Conservation (phyloP, 495 filamentous ascomycete species). For the Jackrogersella minutella region DNA sequence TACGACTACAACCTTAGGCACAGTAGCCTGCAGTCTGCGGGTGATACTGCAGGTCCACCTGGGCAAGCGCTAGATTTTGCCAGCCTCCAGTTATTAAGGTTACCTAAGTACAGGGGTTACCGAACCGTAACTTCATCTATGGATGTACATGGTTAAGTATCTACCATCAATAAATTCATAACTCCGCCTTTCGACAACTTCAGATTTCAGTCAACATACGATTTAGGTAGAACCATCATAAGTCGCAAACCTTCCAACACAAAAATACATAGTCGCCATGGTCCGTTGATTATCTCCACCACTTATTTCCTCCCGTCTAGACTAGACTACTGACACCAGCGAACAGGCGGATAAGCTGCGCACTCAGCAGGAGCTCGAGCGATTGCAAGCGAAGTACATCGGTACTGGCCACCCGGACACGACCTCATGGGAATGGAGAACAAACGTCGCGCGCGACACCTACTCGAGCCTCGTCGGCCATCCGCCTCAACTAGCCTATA, state of each 20-base stretch:
- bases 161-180: no score
- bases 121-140: background rate
- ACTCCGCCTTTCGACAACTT: background rate
- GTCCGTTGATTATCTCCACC: slow-evolving; percentile 7
- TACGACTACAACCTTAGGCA: background rate
- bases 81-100: background rate
- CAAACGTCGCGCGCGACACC: slow-evolving; percentile 87
- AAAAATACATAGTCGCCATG: slow-evolving; percentile 16
- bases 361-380: slow-evolving; percentile 95
- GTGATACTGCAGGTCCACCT: slow-evolving; percentile 10
- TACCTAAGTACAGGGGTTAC: background rate
- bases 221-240: background rate
- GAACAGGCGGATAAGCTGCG: slow-evolving; percentile 92
- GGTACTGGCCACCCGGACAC: slow-evolving; percentile 99
- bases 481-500: slow-evolving; percentile 85
- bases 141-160: background rate
- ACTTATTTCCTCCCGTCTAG: background rate
- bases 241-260: background rate
- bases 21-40: background rate
- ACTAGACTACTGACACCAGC: slow-evolving; percentile 1
- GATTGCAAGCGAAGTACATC: slow-evolving; percentile 90
- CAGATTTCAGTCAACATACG: background rate
- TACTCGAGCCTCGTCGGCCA: slow-evolving; percentile 89
- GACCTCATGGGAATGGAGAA: slow-evolving; percentile 93
- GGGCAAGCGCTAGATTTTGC: background rate